Conservation (phyloP, 2,329 filamentous ascomycete species). For the Botrytis hyacinthi region DNA sequence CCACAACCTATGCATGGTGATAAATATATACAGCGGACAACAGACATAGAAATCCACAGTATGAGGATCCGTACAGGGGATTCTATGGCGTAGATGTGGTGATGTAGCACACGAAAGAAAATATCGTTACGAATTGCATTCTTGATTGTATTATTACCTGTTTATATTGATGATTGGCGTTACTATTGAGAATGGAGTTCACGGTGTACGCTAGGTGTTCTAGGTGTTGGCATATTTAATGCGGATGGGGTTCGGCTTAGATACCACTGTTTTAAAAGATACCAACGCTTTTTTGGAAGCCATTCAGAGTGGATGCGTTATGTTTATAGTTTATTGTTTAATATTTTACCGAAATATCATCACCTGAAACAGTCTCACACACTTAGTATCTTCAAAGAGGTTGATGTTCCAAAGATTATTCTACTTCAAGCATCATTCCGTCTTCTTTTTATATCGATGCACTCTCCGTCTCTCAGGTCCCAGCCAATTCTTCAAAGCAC, state of each 20-base stretch:
- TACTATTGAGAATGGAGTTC: neutral
- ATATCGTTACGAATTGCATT: neutral
- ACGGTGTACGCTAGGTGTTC: neutral
- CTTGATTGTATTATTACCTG: neutral
- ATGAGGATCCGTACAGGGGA: neutral
- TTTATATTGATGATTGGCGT: neutral
- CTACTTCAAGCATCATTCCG: neutral
- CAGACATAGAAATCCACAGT: conserved; percentile 16
- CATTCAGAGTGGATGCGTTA: neutral
- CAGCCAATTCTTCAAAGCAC: neutral
- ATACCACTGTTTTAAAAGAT: neutral
- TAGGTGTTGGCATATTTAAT: neutral
- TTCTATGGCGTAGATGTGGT: neutral
- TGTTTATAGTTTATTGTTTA: neutral
- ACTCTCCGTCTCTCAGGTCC: neutral
- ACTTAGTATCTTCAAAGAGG: neutral
- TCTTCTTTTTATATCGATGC: neutral
- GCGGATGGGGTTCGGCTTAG: neutral
- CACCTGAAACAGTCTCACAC: neutral
- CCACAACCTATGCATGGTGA: conserved; percentile 3
- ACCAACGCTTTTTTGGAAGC: neutral
- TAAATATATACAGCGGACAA: conserved; percentile 15
- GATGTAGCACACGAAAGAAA: neutral
- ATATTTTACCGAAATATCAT: neutral
- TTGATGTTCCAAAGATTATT: neutral